Base-by-base conservation (phyloP, 176 grass and related monocot species). In the Neostapfia colusana region DNA sequence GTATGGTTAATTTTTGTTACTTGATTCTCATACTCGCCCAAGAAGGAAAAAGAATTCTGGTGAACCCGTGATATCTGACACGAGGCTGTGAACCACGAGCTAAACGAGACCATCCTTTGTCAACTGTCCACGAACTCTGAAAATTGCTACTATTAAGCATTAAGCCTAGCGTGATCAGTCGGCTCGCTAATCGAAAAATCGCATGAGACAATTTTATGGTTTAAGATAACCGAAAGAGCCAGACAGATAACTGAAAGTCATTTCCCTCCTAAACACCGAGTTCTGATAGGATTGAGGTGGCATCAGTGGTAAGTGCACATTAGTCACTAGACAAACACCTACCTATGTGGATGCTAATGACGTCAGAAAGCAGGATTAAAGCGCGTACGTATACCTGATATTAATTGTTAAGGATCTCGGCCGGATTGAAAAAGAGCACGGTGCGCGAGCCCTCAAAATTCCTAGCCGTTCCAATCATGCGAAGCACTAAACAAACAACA, bases 401-500 rank as follows among this genome's bases (percentile, higher is more conserved):
- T 74, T 73, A 83, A 73, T 62, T 28, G 82, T 50, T 73, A 46
- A 34, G 18, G 56, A 42, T 55, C 63, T 26, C 16, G 55, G 72
- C 13, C 24, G 55, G 72, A 62, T 49, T 36, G 17, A 10, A 35
- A 61, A 78, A 65, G 50, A 60, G 11, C n/a, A 17, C 9, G 3
- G 42, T 3, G 31, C 31, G 3, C 65, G 44, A 63, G 70, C 20
- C 34, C 17, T 41, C 7, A 17, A 10, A 55, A 44, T 61, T 77
- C 59, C 79, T 80, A 79, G 69, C 67, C 80, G 55, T 74, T 87
- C 62, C 55, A 83, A 88, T 88, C 80, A 88, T 83, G 80, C 31
- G 49, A 63, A 79, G 75, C 85, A 88, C 85, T 88, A 79, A 79
- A 88, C 42, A 74, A 83, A 62, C 62, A 83, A 42, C 43, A 43